A percentile compares a stretch with the other conserved stretches of the same genome.
These are phyloP conservation scores for Lentinula raphanica DNA, from an alignment of 768 basidiomycete genomes.

Conservation along the genomic window DNA sequence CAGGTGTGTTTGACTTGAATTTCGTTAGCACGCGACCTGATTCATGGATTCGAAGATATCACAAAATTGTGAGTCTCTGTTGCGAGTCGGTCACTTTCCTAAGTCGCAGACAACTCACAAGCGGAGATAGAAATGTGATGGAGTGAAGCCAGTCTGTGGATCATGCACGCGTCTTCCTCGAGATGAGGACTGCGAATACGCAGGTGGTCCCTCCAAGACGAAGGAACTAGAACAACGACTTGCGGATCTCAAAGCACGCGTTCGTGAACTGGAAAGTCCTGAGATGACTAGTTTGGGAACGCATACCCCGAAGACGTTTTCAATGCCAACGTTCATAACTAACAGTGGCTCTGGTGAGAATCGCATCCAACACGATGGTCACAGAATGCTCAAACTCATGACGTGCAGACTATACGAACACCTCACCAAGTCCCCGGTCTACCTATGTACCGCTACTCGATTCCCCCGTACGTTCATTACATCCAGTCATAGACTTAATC, in stretches of 20 bases:
- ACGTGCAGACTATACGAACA: background rate
- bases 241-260: slow-evolving; percentile 29
- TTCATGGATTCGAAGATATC: background rate
- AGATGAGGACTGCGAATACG: slow-evolving; percentile 42
- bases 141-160: slow-evolving; percentile 25
- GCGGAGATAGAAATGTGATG: slow-evolving; percentile 15
- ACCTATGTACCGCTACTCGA: background rate
- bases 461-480: background rate
- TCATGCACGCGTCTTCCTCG: slow-evolving; percentile 36
- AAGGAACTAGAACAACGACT: slow-evolving; percentile 36
- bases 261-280: slow-evolving; percentile 30
- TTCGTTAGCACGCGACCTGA: background rate
- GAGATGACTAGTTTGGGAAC: slow-evolving; percentile 9
- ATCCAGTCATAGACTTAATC: no score
- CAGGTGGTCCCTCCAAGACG: slow-evolving; percentile 33
- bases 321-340: background rate
- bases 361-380: background rate
- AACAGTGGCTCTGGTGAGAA: background rate
- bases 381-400: background rate
- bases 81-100: background rate
- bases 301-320: background rate
- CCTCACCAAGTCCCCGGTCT: background rate
- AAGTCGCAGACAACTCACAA: background rate
- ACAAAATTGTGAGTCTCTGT: background rate
- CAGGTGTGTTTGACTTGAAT: slow-evolving; percentile 11